Base-by-base conservation (phyloP, 1,284 basidiomycete species). In the Moniliophthora roreri region DNA sequence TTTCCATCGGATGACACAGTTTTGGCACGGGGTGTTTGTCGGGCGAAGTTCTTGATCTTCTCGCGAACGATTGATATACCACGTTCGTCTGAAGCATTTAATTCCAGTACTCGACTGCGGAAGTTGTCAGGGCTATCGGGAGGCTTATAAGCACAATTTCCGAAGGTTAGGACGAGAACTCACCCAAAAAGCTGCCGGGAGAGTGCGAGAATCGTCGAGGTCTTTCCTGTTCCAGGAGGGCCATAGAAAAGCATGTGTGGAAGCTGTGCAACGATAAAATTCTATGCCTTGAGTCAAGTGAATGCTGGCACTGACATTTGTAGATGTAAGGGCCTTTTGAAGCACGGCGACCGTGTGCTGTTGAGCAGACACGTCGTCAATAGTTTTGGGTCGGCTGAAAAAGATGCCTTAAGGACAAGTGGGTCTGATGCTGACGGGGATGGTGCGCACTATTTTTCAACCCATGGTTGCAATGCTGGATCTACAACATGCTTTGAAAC, bases 171-270 rank as follows among this genome's bases (percentile, higher is more conserved):
- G 3, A 18, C 42, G 24, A 23, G 44, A 26, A 32, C 15, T 9
- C n/a, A 93, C 92, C 97, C 97, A 66, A 96, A 99, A 15, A 99
- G 81, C 69, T 99, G 95, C 47, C 95, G 79, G 40, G 97, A 80
- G 37, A 99, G 77, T 11, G 97, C 97, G 13, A 99, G 85, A 62
- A 99, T 99, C 0, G 97, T 98, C 36, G 94, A 97, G 13, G 97
- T 99, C 72, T 99, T 99, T 47, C 97, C 97, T 6, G 97, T 99
- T 26, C 97, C 97, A 8, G 97, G 97, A 16, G 97, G 97, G 0
- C 97, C 97, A 63, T 99, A 99, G 77, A 99, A 99, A 48, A 99
- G 79, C 96, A 99, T 99, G 67, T 99, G 97, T 1, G 97, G 96
- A 44, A 99, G 80, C 96, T 99, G 67, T 18, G 21, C 11, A 40